Evolutionary conservation across 2,329 filamentous ascomycete species (phyloP).

Genomic region (Verticillium nonalfalfae): DNA sequence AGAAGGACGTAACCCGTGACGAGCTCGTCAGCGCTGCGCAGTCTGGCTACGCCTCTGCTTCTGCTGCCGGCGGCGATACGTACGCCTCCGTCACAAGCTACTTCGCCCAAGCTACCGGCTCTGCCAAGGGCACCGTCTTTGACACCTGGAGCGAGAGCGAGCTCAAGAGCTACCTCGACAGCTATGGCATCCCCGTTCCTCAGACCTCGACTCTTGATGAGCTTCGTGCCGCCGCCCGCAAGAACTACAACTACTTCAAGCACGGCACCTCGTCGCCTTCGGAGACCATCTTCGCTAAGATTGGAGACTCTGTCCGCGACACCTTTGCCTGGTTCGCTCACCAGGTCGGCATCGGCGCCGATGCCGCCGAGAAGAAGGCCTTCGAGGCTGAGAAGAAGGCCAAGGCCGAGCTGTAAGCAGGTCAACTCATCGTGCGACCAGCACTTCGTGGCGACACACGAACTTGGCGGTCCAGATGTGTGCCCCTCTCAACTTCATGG

Average conservation of each 20-base stretch:
- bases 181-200: constrained; percentile 63
- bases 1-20: constrained; percentile 62
- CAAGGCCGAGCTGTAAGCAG: constrained; percentile 42
- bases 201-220: constrained; percentile 65
- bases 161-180: constrained; percentile 73
- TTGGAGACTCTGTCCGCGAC: constrained; percentile 41
- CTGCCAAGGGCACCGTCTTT: constrained; percentile 61
- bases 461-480: not conserved
- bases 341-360: constrained; percentile 41
- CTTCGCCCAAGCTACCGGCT: constrained; percentile 57
- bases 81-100: constrained; percentile 68
- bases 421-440: not conserved
- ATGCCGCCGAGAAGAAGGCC: constrained; percentile 39
- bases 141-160: constrained; percentile 69
- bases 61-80: constrained; percentile 46
- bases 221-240: constrained; percentile 63
- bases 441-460: not conserved
- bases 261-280: constrained; percentile 65
- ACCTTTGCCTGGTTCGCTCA: constrained; percentile 44
- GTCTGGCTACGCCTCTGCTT: constrained; percentile 53
- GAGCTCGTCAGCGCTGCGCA: constrained; percentile 63
- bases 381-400: constrained; percentile 27
- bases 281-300: constrained; percentile 59
- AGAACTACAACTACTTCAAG: constrained; percentile 69
- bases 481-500: not conserved